Evolutionary conservation across 805 yeast genomes (phyloP), one percentile per base, ranked within the genome.

Genomic region (Phaffomyces thermotolerans): DNA sequence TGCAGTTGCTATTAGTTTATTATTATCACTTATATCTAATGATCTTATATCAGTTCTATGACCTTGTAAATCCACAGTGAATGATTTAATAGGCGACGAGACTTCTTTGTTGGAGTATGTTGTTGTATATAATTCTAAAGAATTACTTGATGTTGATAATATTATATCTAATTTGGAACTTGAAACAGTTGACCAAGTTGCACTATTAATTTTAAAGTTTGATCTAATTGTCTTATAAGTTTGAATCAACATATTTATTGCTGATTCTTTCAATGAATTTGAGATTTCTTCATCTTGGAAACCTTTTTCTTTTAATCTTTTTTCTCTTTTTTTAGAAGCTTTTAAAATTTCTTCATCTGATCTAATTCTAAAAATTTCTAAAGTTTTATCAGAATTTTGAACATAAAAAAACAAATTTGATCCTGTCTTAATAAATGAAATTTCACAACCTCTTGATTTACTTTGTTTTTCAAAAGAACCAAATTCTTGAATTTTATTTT

Each of bases 41-140:
- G 95, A 74, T 54, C 99, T 75, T 24, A 91, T 73, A 62, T 93
- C 99, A 3, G 88, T 79, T 59, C 97, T 78, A 62, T 90, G 97
- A 18, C 99, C 99, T 42, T 76, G 73, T 35, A 79, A 63, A 40
- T 89, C 96, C 20, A 93, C 69, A 3, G 80, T 63, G 53, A 76
- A 76, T 36, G 71, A 65, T 50, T 74, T 79, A 4, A 60, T 64
- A 1, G 80, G 63, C 4, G 67, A 55, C 0, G 72, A 65, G 32
- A 73, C 71, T 47, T 81, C 82, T 48, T 74, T 74, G 32, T 66
- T 64, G 32, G 72, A 69, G 42, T 82, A 86, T 7, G 85, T 81
- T 17, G 85, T 62, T 2, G 71, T 58, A 64, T 83, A 81, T 56
- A 77, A 76, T 56, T 88, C 95, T 14, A 91, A 65, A 9, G 84